phyloP scores from a whole-genome alignment of 768 basidiomycete genomes.

The Leccinum truebloodii region DNA sequence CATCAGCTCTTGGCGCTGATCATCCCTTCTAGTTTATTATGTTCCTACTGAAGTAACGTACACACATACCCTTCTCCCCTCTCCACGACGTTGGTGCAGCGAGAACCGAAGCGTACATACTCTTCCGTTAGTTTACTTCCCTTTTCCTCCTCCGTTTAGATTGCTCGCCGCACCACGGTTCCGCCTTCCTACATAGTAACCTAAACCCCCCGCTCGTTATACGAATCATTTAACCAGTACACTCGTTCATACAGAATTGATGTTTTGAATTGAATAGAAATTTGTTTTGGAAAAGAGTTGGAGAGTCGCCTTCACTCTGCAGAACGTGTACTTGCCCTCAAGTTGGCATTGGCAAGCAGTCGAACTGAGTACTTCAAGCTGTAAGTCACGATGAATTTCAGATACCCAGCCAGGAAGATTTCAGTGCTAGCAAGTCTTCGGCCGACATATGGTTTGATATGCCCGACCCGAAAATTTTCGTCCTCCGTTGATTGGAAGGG shows the following conservation, averaged over 20 bases:
- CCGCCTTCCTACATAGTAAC: constrained; percentile 18
- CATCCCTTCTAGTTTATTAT: constrained; percentile 20
- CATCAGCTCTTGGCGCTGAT: constrained; percentile 12
- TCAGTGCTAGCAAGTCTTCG: background rate
- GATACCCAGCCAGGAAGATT: background rate
- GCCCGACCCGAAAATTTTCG: background rate
- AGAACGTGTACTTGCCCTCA: background rate
- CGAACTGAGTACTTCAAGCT: background rate
- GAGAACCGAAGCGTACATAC: constrained; percentile 21
- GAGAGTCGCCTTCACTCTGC: no score
- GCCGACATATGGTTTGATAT: constrained; percentile 13
- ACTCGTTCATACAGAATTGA: constrained; percentile 22
- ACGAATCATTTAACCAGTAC: constrained; percentile 26
- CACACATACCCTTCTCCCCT: constrained; percentile 28
- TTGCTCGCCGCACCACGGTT: constrained; percentile 21
- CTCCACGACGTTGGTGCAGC: constrained; percentile 19
- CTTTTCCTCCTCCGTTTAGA: constrained; percentile 18
- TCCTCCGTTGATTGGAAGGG: background rate
- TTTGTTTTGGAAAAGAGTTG: constrained; percentile 10
- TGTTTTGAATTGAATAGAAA: constrained; percentile 29
- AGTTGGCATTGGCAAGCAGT: background rate
- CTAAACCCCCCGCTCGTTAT: constrained; percentile 27
- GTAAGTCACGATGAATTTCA: constrained; percentile 4
- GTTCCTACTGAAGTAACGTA: constrained; percentile 29
- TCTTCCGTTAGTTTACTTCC: constrained; percentile 21